Base-by-base conservation (phyloP, 2,329 filamentous ascomycete species). In the Neopestalotiopsis sp. region DNA sequence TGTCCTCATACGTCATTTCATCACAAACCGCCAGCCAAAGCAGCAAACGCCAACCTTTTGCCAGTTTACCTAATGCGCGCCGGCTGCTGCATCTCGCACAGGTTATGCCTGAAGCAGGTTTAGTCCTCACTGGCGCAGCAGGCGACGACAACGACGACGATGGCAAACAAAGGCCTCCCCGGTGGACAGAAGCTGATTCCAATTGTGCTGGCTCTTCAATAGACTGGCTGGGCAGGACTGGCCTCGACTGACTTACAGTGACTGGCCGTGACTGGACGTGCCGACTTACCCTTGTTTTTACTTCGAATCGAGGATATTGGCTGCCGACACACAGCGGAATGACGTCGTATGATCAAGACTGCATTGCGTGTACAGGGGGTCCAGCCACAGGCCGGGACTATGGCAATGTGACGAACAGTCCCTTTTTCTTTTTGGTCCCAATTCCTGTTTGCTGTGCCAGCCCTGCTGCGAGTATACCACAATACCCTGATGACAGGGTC, bases 371-470 rank as follows among this genome's bases (percentile, higher is more conserved):
- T 65, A 7, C 38, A 30, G 45, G 62, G 24, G 62, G 62, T 28
- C n/a, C 32, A 63, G 34, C 34, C 61, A 20, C 34, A 63, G 61
- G 13, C 61, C 12, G 34, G 61, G 30, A 24, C 17, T 63, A 17
- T 63, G 61, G 61, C 61, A 63, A 63, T 40, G 61, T 63, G 61
- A 63, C 61, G 62, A 65, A 65, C 24, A 65, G 38, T 53, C 58
- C 40, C 24, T 49, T 65, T 65, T 65, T 49, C 45, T 38, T 65
- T 65, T 49, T 65, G 13, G 17, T 65, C 62, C 62, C 62, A 53
- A 17, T 38, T 65, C 45, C 62, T 65, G 62, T 65, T 65, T 56
- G 62, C 20, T 45, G 34, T 38, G 58, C 58, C 58, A 61, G 58
- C 58, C 34, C 38, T 53, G 62, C 61, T 6, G 30, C 17, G 7